Percentiles rank a stretch among this genome's conserved stretches.
phyloP scores from a whole-genome alignment of 2,329 filamentous ascomycete genomes.

The Blastomyces emzantsi region DNA sequence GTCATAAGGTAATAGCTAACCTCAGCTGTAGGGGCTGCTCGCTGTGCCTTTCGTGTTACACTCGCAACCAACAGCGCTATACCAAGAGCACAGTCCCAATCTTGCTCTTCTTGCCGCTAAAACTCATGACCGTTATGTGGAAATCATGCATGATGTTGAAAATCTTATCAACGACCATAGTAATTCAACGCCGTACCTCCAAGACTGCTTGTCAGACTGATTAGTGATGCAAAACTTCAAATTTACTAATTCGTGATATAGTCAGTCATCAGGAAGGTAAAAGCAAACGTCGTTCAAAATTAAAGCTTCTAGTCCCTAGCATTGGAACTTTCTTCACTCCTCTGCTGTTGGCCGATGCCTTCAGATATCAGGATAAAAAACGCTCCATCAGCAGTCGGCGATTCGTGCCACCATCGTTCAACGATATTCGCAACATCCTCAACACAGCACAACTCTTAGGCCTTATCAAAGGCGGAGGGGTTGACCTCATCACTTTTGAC shows the following conservation, averaged over 20 bases:
- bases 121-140: slow-evolving; percentile 80
- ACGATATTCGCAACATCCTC: slow-evolving; percentile 84
- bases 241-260: slow-evolving; percentile 27
- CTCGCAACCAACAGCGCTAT: slow-evolving; percentile 83
- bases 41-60: slow-evolving; percentile 95
- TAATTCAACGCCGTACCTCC: slow-evolving; percentile 31
- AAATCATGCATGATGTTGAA: slow-evolving; percentile 93
- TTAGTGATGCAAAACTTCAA: neutral
- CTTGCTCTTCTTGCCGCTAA: slow-evolving; percentile 66
- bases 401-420: slow-evolving; percentile 94
- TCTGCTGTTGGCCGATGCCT: slow-evolving; percentile 77
- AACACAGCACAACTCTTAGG: slow-evolving; percentile 95
- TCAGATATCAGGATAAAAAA: slow-evolving; percentile 77
- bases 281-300: slow-evolving; percentile 67
- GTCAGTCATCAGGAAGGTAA: slow-evolving; percentile 61
- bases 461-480: slow-evolving; percentile 60
- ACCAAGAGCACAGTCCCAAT: slow-evolving; percentile 56
- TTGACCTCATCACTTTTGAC: slow-evolving; percentile 90
- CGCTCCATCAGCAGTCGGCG: slow-evolving; percentile 82
- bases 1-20: neutral
- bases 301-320: slow-evolving; percentile 82
- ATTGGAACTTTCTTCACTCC: slow-evolving; percentile 92
- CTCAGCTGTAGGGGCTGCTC: slow-evolving; percentile 51
- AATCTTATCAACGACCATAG: slow-evolving; percentile 86
- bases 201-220: neutral